Base-by-base conservation (phyloP, 2,329 filamentous ascomycete species). In the Chaetothyriales sp. region DNA sequence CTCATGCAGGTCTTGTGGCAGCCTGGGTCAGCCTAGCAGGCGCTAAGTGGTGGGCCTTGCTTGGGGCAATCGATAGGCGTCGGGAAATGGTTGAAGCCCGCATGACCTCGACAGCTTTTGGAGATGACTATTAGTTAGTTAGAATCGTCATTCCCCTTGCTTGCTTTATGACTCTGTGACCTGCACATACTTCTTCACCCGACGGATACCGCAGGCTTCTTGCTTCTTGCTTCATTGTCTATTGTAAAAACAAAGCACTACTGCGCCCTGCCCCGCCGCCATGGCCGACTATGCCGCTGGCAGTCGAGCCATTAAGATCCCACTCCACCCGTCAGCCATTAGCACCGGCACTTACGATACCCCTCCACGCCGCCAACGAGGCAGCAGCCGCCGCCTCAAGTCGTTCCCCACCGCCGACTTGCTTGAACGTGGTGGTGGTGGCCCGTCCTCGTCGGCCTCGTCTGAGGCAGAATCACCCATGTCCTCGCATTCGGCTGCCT, bases 291-390 rank as follows among this genome's bases (percentile, higher is more conserved):
- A 47, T 10, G 25, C 22, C 10, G 6, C 20, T 3, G 46, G 20
- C 15, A 47, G 46, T 33, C 56, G 58, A 43, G 60, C 60, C 28
- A 60, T 62, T 54, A 61, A 60, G 55, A 61, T 62, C n/a, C 60
- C 60, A 18, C 28, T 57, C 6, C 54, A 55, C 33, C 33, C 33
- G 33, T 40, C 33, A 5, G 7, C 29, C 37, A 18, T 40, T n/a
- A 50, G 51, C 20, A 55, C 18, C 22, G 43, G 43, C 29, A 18
- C 50, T 46, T 51, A 51, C 25, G 56, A 53, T 47, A 40, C 51
- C 4, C 43, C 56, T 9, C 47, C 29, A 25, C 51, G 55, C 20
- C 59, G 53, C 28, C 56, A 56, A 25, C 51, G 57, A n/a, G 57
- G 56, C 43, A 47, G 56, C 43, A 47, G 50, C 48, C 53, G 54